phyloP scores from a whole-genome alignment of 192 early-diverging fungal species.

The Paraglomus brasilianum region DNA sequence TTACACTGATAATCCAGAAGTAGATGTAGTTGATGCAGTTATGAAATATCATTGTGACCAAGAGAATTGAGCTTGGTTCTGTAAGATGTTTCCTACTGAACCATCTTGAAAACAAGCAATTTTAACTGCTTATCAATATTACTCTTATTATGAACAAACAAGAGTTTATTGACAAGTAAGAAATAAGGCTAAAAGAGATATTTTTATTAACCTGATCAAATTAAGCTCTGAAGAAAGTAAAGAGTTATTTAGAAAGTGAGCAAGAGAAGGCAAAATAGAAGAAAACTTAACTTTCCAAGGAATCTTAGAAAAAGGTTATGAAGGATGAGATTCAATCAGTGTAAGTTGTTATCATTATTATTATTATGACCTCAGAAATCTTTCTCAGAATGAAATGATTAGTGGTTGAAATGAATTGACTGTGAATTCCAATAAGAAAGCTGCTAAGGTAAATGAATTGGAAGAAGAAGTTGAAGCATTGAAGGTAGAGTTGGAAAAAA shows the following conservation, averaged over 20 bases:
- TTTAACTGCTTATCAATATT: conserved; percentile 20
- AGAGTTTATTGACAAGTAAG: background rate
- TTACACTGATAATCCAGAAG: conserved; percentile 16
- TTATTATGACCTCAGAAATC: conserved; percentile 15
- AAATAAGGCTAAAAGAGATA: conserved; percentile 19
- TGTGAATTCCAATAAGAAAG: conserved; percentile 4
- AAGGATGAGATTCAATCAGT: conserved; percentile 1
- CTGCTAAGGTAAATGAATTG: conserved; percentile 15
- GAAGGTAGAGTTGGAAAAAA: conserved; percentile 6
- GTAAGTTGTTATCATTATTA: conserved; percentile 12
- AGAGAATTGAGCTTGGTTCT: no score
- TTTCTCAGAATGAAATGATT: conserved; percentile 15
- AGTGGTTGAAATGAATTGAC: conserved; percentile 10
- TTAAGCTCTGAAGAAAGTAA: no score
- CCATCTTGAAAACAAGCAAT: conserved; percentile 14
- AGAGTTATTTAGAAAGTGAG: conserved; percentile 17
- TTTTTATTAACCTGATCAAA: no score
- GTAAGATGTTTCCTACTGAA: conserved; percentile 15
- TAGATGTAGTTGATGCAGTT: conserved; percentile 6
- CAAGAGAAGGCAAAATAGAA: conserved; percentile 9
- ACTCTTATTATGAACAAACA: no score
- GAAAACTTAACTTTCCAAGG: no score
- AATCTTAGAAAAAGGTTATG: no score
- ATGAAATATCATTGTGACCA: no score
- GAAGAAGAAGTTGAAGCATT: conserved; percentile 13